A percentile compares a stretch with the other conserved stretches of the same genome.
phyloP scores from a whole-genome alignment of 1,284 basidiomycete genomes.

The Xerocomus minutiporus region DNA sequence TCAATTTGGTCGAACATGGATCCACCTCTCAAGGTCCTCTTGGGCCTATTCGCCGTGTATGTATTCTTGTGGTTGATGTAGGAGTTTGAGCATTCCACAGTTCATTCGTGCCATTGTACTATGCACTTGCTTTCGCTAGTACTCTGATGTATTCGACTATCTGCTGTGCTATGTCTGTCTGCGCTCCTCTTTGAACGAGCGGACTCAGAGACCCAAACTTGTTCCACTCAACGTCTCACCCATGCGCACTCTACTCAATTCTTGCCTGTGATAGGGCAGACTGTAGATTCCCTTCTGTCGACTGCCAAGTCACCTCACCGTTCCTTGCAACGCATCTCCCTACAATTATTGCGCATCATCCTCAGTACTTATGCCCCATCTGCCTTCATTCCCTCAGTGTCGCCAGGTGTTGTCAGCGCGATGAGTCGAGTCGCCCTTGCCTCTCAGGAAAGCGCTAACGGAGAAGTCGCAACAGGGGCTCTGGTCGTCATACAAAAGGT shows the following conservation, averaged over 20 bases:
- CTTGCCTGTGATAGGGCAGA: slow-evolving; percentile 79
- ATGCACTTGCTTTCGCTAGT: too few species aligned
- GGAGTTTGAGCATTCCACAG: not conserved
- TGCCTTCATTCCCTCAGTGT: slow-evolving; percentile 63
- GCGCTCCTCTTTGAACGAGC: slow-evolving; percentile 51
- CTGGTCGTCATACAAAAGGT: slow-evolving; percentile 55
- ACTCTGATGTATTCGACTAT: too few species aligned
- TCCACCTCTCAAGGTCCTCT: slow-evolving; percentile 60
- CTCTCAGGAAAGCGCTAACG: slow-evolving; percentile 45
- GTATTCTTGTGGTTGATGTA: slow-evolving; percentile 57
- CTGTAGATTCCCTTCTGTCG: slow-evolving; percentile 65
- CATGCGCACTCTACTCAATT: slow-evolving; percentile 50
- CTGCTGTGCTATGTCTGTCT: slow-evolving; percentile 51
- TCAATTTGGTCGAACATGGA: slow-evolving; percentile 44
- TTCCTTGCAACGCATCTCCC: slow-evolving; percentile 58
- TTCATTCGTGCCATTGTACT: too few species aligned
- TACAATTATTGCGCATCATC: slow-evolving; percentile 57
- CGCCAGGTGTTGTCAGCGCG: slow-evolving; percentile 78
- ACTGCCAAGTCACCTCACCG: slow-evolving; percentile 53
- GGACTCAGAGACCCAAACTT: slow-evolving; percentile 33
- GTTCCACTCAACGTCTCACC: slow-evolving; percentile 37
- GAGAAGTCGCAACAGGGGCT: slow-evolving; percentile 57
- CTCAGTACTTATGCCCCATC: slow-evolving; percentile 60
- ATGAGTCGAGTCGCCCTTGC: slow-evolving; percentile 68
- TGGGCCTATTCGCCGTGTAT: slow-evolving; percentile 59